Evolutionary conservation across 176 grass and related monocot species (phyloP).

Genomic region (Saccharum spontaneum): DNA sequence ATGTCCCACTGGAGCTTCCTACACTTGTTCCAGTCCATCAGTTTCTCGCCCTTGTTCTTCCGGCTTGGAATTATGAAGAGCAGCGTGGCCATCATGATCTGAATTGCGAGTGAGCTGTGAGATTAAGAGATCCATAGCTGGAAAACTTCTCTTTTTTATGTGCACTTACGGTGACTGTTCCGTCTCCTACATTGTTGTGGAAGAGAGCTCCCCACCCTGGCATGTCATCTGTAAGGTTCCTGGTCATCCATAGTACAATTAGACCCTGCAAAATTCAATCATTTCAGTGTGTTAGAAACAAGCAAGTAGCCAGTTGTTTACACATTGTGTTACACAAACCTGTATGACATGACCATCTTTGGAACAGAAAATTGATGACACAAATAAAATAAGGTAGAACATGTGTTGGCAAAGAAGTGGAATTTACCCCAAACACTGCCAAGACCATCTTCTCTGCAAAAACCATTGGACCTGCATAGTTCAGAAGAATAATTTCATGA

Average conservation of each 20-base stretch:
- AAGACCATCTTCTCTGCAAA: constrained; percentile 97
- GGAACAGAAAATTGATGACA: background rate
- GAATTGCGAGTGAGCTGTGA: background rate
- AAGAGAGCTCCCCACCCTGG: constrained; percentile 89
- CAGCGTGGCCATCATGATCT: constrained; percentile 89
- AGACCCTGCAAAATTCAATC: constrained; percentile 46
- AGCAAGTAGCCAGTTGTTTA: background rate
- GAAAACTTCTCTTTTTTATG: background rate
- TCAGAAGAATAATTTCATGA: background rate
- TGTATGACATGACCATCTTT: background rate
- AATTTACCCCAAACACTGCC: constrained; percentile 77
- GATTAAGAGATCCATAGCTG: background rate
- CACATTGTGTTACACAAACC: background rate
- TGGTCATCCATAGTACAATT: constrained; percentile 87
- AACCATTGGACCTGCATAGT: constrained; percentile 70
- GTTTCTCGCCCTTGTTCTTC: constrained; percentile 65
- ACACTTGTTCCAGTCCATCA: constrained; percentile 99
- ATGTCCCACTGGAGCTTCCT: constrained; percentile 88
- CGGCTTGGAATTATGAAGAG: constrained; percentile 86
- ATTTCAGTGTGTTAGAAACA: background rate
- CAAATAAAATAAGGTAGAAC: background rate
- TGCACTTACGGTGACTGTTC: constrained; percentile 83
- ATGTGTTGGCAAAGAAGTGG: background rate
- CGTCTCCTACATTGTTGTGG: constrained; percentile 72
- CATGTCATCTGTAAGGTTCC: constrained; percentile 68